Conservation (phyloP, 805 yeast genomes). For the Wickerhamiella azyma region DNA sequence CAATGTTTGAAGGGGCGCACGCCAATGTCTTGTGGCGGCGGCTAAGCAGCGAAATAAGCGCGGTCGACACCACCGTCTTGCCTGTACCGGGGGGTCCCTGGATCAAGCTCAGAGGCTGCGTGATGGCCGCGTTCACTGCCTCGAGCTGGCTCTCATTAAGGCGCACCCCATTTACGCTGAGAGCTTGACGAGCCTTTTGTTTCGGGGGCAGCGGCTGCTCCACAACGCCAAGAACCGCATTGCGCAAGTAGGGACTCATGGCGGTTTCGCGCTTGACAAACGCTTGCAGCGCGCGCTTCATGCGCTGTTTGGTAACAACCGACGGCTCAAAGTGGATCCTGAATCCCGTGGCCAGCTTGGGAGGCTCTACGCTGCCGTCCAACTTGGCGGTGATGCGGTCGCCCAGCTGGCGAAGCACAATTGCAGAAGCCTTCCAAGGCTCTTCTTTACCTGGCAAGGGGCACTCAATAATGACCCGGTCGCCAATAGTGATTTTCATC, state of each 20-base stretch:
- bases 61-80: conserved; percentile 85
- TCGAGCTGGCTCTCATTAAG: conserved; percentile 66
- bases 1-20: conserved; percentile 93
- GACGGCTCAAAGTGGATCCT: conserved; percentile 85
- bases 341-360: conserved; percentile 48
- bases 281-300: conserved; percentile 60
- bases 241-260: conserved; percentile 61
- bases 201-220: conserved; percentile 44
- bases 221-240: conserved; percentile 68
- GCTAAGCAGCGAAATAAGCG: conserved; percentile 65
- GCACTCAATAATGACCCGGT: conserved; percentile 58
- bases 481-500: conserved; percentile 69
- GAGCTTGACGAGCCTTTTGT: conserved; percentile 44
- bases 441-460: conserved; percentile 4
- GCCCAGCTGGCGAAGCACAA: neutral
- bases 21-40: conserved; percentile 57
- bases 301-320: conserved; percentile 66
- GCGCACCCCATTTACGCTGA: conserved; percentile 52
- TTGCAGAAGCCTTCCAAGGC: conserved; percentile 1
- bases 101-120: conserved; percentile 61
- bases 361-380: conserved; percentile 32
- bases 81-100: conserved; percentile 98
- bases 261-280: conserved; percentile 62
- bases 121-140: conserved; percentile 59
- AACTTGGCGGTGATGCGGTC: conserved; percentile 8